Evolutionary conservation across 2,329 filamentous ascomycete species (phyloP), one percentile per base, ranked within the genome.

Genomic region (Colletotrichum sp.): DNA sequence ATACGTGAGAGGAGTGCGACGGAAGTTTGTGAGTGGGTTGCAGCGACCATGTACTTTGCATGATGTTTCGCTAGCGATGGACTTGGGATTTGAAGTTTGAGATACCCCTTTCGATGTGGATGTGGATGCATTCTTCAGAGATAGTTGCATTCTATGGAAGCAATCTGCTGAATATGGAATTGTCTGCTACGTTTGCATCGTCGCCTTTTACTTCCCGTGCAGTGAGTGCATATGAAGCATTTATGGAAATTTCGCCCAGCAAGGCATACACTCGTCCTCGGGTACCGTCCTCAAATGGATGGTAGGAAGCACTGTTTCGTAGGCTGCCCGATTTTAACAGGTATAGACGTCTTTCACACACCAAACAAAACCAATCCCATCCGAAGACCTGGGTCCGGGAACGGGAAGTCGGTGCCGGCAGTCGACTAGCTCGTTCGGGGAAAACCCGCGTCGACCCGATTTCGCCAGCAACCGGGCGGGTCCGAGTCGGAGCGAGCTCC

Each of bases 401-500:
- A 52, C 44, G 44, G n/a, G 2, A 22, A 24, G 44, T 0, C 10
- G n/a, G n/a, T 22, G 44, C n/a, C 44, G 44, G 44, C 44, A 52
- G 44, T 52, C 10, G 8, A 52, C 44, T 52, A 52, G 44, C 44
- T 52, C n/a, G 44, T 52, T 52, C 44, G 44, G 44, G 44, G 44
- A 52, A 22, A 22, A 13, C 44, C 44, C n/a, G 44, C 44, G n/a
- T 52, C n/a, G 28, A 63, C 30, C 59, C 59, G 30, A 63, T 6
- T 22, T 64, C 13, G 32, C 32, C 22, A 22, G 22, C 22, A 16
- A 15, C 59, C 62, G 68, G 36, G 36, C 68, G 68, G 68, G 26
- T 32, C 68, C 67, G 32, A 32, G 26, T 39, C 68, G 68, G 68
- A 70, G 57, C 57, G 26, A n/a, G 68, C 68, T 70, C 68, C 68